A percentile compares a stretch with the other conserved stretches of the same genome.
These are phyloP conservation scores for Larix sibirica DNA, from an alignment of 83 land plant genomes.

Conservation along the genomic window DNA sequence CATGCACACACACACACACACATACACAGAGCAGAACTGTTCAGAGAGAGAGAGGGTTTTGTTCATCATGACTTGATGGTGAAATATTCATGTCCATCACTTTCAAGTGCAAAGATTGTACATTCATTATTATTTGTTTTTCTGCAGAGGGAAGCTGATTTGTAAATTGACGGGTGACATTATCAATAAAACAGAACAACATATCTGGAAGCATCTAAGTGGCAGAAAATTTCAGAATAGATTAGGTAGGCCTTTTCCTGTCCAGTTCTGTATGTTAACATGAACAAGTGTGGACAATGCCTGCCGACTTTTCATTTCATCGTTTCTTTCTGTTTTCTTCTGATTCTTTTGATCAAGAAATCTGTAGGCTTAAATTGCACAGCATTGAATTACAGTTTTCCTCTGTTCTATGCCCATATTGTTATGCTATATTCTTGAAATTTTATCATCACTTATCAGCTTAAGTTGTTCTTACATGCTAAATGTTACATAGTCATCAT, in stretches of 20 bases:
- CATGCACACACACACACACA: too few relatives aligned
- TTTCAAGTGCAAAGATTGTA: not conserved
- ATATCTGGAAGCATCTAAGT: constrained; percentile 89
- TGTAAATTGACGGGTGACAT: constrained; percentile 80
- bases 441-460: not conserved
- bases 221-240: constrained; percentile 74
- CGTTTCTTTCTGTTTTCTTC: not conserved
- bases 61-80: too few relatives aligned
- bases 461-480: not conserved
- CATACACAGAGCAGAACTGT: too few relatives aligned
- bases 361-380: not conserved
- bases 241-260: constrained; percentile 45
- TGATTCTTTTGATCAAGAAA: not conserved
- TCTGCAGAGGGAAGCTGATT: constrained; percentile 65
- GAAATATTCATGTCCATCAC: too few relatives aligned
- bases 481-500: not conserved
- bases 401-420: not conserved
- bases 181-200: constrained; percentile 80
- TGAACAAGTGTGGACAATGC: not conserved
- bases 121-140: constrained; percentile 15
- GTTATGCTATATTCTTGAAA: not conserved
- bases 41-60: too few relatives aligned
- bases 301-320: not conserved
- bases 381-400: not conserved
- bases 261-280: too few relatives aligned